Base-by-base conservation (phyloP, 768 basidiomycete species). In the Mycena chlorophos region DNA sequence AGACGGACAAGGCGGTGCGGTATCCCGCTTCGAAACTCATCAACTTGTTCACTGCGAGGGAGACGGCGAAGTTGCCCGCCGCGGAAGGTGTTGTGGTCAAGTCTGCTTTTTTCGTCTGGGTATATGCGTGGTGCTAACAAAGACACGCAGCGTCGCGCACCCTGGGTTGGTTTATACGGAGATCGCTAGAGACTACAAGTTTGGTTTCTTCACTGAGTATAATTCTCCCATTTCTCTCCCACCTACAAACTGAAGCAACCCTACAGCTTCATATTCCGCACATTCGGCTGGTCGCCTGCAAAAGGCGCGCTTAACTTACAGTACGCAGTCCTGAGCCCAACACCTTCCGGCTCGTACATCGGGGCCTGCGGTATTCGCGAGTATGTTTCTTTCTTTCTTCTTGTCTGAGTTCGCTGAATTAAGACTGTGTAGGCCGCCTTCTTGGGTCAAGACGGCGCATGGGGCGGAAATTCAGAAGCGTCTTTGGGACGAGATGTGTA, bases 11-110 rank as follows among this genome's bases (percentile, higher is more conserved):
- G 2, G 40, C 40, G 38, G 54, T 49, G 23, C 19, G 54, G 14
- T 55, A 55, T 29, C 48, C 49, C 28, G 43, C 38, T 5, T 55
- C 54, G 19, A 55, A 55, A 14, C 30, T 55, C 2, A 43, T 55
- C 39, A 49, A 43, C 39, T 40, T 42, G 22, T 55, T 55, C 22
- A 49, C 37, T 17, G 29, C 54, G 4, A 28, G 45, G 25, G 45
- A 55, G 54, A 8, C 25, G 4, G 37, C 54, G 3, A 2, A 14
- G 5, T 19, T 42, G 13, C 1, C 37, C 3, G 47, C 13, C 17
- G 55, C 55, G 22, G 5, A 46, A 25, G 55, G 42, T 23, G 42
- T 56, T 2, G 25, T 45, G 30, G 55, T 51, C 40, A 56, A 56
- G 55, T 56, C n/a, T 3, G 39, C n/a, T n/a, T n/a, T n/a, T n/a